These are phyloP conservation scores for Kwoniella mangroviensis DNA, from an alignment of 768 basidiomycete genomes.

Conservation along the genomic window DNA sequence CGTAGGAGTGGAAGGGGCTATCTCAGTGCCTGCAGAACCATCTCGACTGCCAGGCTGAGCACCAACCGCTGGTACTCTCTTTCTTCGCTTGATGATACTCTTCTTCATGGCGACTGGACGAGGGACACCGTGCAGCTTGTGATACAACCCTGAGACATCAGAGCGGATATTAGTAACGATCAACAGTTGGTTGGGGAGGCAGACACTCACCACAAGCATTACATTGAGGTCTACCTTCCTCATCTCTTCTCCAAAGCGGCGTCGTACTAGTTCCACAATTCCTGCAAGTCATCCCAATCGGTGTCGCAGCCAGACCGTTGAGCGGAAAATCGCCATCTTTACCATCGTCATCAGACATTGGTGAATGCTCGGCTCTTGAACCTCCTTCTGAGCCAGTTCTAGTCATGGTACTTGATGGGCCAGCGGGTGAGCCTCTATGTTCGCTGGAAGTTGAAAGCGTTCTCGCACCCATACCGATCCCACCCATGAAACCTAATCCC, in stretches of 20 bases:
- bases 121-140: conserved; percentile 96
- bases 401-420: conserved; percentile 20
- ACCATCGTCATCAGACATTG: conserved; percentile 29
- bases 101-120: conserved; percentile 99
- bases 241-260: conserved; percentile 61
- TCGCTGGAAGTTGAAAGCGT: conserved; percentile 27
- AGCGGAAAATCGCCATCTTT: conserved; percentile 12
- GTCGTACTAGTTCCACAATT: conserved; percentile 60
- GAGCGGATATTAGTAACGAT: conserved; percentile 6
- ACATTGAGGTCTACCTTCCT: conserved; percentile 61
- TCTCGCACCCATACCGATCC: conserved; percentile 26
- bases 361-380: conserved; percentile 42
- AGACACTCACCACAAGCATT: conserved; percentile 61
- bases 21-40: conserved; percentile 25
- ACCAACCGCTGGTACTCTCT: conserved; percentile 85
- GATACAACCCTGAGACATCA: conserved; percentile 77
- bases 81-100: conserved; percentile 96
- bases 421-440: conserved; percentile 25
- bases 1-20: conserved; percentile 19
- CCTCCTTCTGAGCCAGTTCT: conserved; percentile 38
- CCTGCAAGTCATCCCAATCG: conserved; percentile 57
- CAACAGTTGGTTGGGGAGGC: background rate
- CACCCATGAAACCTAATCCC: conserved; percentile 32
- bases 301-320: conserved; percentile 44
- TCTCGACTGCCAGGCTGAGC: conserved; percentile 29